Evolutionary conservation across 2,329 filamentous ascomycete species (phyloP), one percentile per base, ranked within the genome.

Genomic region (Paramyrothecium roridum): DNA sequence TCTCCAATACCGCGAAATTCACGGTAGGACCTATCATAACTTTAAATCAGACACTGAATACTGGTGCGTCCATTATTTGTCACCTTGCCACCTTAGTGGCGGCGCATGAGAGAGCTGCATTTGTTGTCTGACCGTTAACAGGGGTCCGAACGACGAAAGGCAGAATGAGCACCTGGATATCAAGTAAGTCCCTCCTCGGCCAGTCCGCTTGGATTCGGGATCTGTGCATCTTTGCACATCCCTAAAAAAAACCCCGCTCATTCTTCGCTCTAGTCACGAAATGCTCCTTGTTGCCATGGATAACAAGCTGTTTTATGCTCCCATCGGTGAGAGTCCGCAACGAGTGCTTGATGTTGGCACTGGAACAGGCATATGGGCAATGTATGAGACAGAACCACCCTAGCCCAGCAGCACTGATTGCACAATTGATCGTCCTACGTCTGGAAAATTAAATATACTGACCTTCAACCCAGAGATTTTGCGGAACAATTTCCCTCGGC

Each of bases 231-330:
- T 10, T 6, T 10, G 4, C 26, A 30, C 26, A 4, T 43, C 6
- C 37, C 37, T n/a, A 43, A 8, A 6, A 19, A 3, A 48, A 6
- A 8, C 12, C 7, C 19, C 20, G 21, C 11, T 21, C 12, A 48
- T 48, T 48, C 19, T 48, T 21, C 20, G 53, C 21, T 30, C 26
- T 30, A 58, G 54, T 26, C 54, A 57, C 21, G 47, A 54, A 21
- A 54, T 51, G 52, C 37, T 54, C 11, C 54, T 52, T 8, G 56
- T 58, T 54, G 54, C 56, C 48, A 13, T 56, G 33, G 46, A 48
- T 6, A 49, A 58, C 21, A 22, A 54, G 20, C 30, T 58, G 21
- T 52, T 50, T 22, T 20, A 48, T 17, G 45, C 54, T 13, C 52
- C 54, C 10, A 54, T 56, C 45, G 52, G 52, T 43, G 50, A 54